Conservation (phyloP, 352 stramenopile genomes). For the Phytophthora boehmeriae region DNA sequence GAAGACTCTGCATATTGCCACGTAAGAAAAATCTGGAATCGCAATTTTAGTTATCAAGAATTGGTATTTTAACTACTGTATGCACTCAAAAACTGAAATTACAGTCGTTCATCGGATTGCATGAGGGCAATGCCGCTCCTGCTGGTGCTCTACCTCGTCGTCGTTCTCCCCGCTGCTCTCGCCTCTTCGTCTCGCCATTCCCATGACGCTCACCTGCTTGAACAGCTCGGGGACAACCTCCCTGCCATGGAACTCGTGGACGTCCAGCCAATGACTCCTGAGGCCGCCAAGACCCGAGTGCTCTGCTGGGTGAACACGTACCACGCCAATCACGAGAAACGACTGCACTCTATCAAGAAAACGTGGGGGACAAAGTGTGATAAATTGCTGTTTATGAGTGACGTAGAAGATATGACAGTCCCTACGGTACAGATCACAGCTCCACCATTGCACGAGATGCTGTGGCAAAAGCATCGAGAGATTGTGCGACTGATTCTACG, state of each 20-base stretch:
- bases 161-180: constrained; percentile 3
- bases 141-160: neutral
- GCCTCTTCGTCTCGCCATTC: constrained; percentile 3
- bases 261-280: constrained; percentile 54
- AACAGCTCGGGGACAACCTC: constrained; percentile 63
- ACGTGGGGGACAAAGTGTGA: constrained; percentile 86
- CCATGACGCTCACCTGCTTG: constrained; percentile 19
- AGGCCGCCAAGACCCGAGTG: constrained; percentile 56
- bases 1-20: too few species aligned
- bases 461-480: constrained; percentile 88
- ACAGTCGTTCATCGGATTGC: too few species aligned
- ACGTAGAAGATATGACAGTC: constrained; percentile 65
- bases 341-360: constrained; percentile 66
- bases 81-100: too few species aligned
- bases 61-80: too few species aligned
- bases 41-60: too few species aligned
- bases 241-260: constrained; percentile 73
- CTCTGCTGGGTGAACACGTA: constrained; percentile 90
- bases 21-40: too few species aligned
- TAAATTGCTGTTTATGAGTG: constrained; percentile 90
- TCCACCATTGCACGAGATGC: constrained; percentile 70
- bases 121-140: neutral
- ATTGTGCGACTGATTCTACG: constrained; percentile 73
- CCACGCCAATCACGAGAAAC: constrained; percentile 71
- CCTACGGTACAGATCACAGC: constrained; percentile 70